A percentile compares a stretch with the other conserved stretches of the same genome.
Conservation (phyloP, 495 filamentous ascomycete genomes). For the Margaritispora aquatica region DNA sequence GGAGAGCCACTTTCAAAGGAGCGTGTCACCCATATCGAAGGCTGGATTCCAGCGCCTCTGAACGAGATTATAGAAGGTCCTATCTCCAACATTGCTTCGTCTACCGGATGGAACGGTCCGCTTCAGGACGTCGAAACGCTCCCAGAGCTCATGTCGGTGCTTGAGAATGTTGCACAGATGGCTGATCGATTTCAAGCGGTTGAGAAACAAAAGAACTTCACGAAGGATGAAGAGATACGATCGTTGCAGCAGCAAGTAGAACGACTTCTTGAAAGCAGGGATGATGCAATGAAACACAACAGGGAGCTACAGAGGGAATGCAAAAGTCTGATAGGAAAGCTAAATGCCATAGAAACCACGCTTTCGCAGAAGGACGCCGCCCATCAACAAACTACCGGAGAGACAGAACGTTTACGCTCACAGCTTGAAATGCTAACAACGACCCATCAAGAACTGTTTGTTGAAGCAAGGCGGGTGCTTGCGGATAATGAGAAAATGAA, state of each 20-base stretch:
- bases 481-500: too few species aligned
- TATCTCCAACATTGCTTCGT: not conserved
- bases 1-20: not conserved
- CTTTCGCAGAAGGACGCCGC: too few species aligned
- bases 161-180: not conserved
- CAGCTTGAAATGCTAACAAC: too few species aligned
- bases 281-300: too few species aligned
- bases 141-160: not conserved
- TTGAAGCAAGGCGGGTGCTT: too few species aligned
- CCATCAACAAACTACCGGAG: too few species aligned
- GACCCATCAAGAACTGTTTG: too few species aligned
- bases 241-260: not conserved
- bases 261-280: not conserved
- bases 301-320: too few species aligned
- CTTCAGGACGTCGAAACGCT: not conserved
- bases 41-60: constrained; percentile 1
- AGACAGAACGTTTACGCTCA: too few species aligned
- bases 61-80: not conserved
- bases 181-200: not conserved
- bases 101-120: not conserved
- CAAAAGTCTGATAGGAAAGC: too few species aligned
- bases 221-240: not conserved
- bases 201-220: not conserved
- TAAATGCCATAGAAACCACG: too few species aligned
- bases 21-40: not conserved